phyloP scores from a whole-genome alignment of 805 yeast species.

The Starmera dryadoides region DNA sequence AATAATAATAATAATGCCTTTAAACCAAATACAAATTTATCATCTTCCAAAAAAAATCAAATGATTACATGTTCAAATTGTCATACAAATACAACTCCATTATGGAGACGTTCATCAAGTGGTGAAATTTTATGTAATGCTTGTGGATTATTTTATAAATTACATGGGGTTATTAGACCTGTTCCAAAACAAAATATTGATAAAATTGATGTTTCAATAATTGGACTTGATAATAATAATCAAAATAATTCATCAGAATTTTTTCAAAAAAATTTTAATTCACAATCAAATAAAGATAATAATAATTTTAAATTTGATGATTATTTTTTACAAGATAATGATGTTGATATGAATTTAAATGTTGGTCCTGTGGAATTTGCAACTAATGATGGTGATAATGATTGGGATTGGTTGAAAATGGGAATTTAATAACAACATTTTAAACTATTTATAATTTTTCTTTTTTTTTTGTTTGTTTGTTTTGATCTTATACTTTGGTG shows the following conservation, averaged over 20 bases:
- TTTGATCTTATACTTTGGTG: no score
- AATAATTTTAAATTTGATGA: neutral
- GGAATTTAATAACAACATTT: neutral
- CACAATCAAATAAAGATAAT: no score
- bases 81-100: conserved; percentile 81
- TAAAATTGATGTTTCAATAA: no score
- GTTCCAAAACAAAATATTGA: conserved; percentile 1
- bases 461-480: neutral
- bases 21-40: neutral
- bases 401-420: conserved; percentile 2
- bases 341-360: neutral
- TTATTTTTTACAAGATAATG: neutral
- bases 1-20: no score
- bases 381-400: neutral
- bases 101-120: conserved; percentile 90
- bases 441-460: no score
- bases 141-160: conserved; percentile 84
- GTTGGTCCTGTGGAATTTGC: neutral
- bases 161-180: conserved; percentile 91
- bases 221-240: no score
- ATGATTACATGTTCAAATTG: conserved; percentile 64
- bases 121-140: conserved; percentile 94
- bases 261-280: no score
- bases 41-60: neutral
- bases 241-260: no score